Conservation (phyloP, 2,329 filamentous ascomycete species). For the Ilyonectria robusta region DNA sequence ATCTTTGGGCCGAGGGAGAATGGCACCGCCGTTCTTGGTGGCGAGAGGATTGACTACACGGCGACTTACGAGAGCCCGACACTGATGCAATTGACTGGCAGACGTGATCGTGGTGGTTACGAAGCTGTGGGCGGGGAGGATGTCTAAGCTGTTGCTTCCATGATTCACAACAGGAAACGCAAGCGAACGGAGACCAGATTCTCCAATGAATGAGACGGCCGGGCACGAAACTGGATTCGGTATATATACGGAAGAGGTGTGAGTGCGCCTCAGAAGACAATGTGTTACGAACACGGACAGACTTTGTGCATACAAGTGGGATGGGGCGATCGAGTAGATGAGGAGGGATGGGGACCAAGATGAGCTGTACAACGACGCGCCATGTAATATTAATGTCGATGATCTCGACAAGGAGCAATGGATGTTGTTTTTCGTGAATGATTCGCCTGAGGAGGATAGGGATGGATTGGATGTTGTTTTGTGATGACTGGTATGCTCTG, state of each 20-base stretch:
- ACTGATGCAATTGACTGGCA: slow-evolving; percentile 71
- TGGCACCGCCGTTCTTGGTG: slow-evolving; percentile 82
- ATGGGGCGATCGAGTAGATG: slow-evolving; percentile 34
- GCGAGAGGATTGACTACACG: slow-evolving; percentile 87
- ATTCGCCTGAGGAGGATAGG: neutral
- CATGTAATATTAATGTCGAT: slow-evolving; percentile 44
- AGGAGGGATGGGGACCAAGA: slow-evolving; percentile 21
- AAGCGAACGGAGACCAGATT: slow-evolving; percentile 18
- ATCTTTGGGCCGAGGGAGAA: slow-evolving; percentile 82
- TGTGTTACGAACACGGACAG: slow-evolving; percentile 36
- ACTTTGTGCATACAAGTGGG: slow-evolving; percentile 32
- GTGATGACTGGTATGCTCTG: neutral
- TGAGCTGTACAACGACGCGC: slow-evolving; percentile 39
- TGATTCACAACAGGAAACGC: slow-evolving; percentile 2
- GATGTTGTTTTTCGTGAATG: slow-evolving; percentile 16
- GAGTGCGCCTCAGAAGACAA: slow-evolving; percentile 28
- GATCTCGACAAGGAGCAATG: slow-evolving; percentile 25
- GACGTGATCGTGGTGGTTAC: slow-evolving; percentile 70
- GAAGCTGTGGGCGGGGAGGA: slow-evolving; percentile 74
- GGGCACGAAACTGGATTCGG: slow-evolving; percentile 32
- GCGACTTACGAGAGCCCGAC: slow-evolving; percentile 89
- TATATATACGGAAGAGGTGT: slow-evolving; percentile 37
- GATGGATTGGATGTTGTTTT: neutral
- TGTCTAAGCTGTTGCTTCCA: slow-evolving; percentile 44
- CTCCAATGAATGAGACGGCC: slow-evolving; percentile 40